A percentile compares a stretch with the other conserved stretches of the same genome.
Conservation (phyloP, 768 basidiomycete species). For the Suillus decipiens region DNA sequence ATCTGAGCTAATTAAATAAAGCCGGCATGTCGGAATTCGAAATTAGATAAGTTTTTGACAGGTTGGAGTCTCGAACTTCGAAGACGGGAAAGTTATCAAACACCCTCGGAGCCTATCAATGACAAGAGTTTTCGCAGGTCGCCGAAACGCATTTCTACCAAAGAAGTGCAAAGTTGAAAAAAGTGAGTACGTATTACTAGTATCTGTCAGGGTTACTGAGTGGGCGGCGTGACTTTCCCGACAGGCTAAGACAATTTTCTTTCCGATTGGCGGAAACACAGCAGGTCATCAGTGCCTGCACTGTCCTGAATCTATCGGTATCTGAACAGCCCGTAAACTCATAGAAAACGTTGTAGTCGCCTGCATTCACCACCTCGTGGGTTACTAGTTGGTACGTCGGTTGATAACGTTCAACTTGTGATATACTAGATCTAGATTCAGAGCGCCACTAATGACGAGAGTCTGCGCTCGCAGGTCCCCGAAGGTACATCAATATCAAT, state of each 20-base stretch:
- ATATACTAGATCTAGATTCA: not conserved
- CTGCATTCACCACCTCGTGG: not conserved
- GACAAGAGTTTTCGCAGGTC: not conserved
- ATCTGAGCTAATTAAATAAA: constrained; percentile 2
- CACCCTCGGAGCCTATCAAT: not conserved
- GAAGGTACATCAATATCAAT: not conserved
- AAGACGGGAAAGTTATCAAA: constrained; percentile 1
- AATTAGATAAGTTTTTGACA: not conserved
- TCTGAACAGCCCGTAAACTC: not conserved
- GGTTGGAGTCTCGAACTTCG: not conserved
- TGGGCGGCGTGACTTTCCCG: not conserved
- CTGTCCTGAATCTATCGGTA: not conserved
- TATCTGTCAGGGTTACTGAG: not conserved
- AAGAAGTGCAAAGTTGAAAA: not conserved
- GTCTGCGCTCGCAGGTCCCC: not conserved
- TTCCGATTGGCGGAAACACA: not conserved
- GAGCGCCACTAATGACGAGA: not conserved
- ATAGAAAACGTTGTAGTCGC: constrained; percentile 3
- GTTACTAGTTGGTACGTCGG: not conserved
- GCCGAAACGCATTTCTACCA: not conserved
- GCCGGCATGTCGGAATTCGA: constrained; percentile 6
- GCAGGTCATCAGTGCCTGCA: not conserved
- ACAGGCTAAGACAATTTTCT: not conserved
- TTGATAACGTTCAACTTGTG: not conserved
- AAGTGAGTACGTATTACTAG: not conserved